Evolutionary conservation across 1,284 basidiomycete genomes (phyloP), one percentile per base, ranked within the genome.

Genomic region (Schizopora paradoxa): DNA sequence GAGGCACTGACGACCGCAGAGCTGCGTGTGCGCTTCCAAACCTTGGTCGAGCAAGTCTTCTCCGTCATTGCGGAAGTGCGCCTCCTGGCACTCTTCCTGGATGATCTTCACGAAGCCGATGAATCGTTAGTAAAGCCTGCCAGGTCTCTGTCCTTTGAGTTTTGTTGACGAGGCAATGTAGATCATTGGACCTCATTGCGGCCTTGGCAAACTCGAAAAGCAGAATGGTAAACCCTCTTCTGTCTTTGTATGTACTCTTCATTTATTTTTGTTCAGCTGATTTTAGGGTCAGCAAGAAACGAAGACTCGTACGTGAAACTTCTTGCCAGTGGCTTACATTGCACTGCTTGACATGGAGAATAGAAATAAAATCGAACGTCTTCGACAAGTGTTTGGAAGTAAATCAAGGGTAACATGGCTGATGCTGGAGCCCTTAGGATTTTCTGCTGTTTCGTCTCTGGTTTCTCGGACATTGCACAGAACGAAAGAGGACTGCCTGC

Each of bases 41-140:
- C 73, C 11, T 61, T 85, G 28, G 77, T 84, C 2, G 79, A 82
- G 59, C 78, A 74, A 54, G 80, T 84, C 27, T 82, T 85, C 51
- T 64, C 72, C 3, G 76, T 82, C 13, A 72, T 85, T 29, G 74
- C 82, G 1, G 79, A 84, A 55, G 82, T 78, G 2, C 68, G 80
- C 25, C 60, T 82, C 26, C 78, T 84, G 53, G 80, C 79, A 0
- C 60, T 86, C 36, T 83, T 84, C 54, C 64, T 85, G 39, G 82
- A 86, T 57, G 82, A 85, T 59, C 59, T 85, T 10, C 82, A 86
- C 52, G 81, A 83, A 56, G 82, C 82, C 6, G 78, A 83, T 55
- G 75, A 79, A 50, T 80, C 79, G 75, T 82, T 49, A 19, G 36
- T 34, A 10, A 33, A n/a, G 16, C n/a, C 2, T 16, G 10, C n/a